phyloP scores from a whole-genome alignment of 371 early-diverging fungal genomes.

The Mortierella sp. region DNA sequence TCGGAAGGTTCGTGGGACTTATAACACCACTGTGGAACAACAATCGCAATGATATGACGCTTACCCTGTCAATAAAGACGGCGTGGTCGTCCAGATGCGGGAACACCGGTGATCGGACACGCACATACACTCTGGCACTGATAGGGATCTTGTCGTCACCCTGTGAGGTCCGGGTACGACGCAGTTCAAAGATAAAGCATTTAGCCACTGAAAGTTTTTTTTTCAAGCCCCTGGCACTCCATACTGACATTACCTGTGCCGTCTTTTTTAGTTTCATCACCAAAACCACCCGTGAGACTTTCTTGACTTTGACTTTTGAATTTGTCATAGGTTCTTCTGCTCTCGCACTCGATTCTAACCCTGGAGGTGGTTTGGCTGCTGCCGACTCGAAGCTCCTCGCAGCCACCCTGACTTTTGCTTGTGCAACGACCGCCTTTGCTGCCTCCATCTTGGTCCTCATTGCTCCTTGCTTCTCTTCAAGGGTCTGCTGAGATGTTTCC shows the following conservation, averaged over 20 bases:
- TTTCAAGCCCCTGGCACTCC: background rate
- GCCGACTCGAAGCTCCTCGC: slow-evolving; percentile 7
- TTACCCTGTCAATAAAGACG: slow-evolving; percentile 38
- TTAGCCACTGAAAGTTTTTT: background rate
- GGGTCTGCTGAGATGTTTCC: background rate
- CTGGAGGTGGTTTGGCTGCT: background rate
- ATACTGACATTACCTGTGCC: slow-evolving; percentile 23
- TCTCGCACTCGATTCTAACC: background rate
- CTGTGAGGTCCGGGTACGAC: background rate
- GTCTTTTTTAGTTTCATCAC: slow-evolving; percentile 39
- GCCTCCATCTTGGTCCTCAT: slow-evolving; percentile 24
- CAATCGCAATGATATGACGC: background rate
- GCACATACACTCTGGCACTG: slow-evolving; percentile 29
- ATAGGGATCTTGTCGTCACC: slow-evolving; percentile 45
- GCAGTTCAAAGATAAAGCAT: background rate
- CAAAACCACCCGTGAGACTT: slow-evolving; percentile 34
- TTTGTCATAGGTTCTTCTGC: background rate
- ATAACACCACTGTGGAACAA: too few species aligned
- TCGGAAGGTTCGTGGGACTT: too few species aligned
- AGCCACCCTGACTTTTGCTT: slow-evolving; percentile 38
- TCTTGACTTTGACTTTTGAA: slow-evolving; percentile 15
- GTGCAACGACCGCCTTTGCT: slow-evolving; percentile 33
- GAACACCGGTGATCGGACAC: slow-evolving; percentile 27
- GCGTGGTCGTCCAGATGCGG: slow-evolving; percentile 35
- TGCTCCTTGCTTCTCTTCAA: background rate